Conservation (phyloP, 179 eudicot genomes). For the Heliamphora pulchella region DNA sequence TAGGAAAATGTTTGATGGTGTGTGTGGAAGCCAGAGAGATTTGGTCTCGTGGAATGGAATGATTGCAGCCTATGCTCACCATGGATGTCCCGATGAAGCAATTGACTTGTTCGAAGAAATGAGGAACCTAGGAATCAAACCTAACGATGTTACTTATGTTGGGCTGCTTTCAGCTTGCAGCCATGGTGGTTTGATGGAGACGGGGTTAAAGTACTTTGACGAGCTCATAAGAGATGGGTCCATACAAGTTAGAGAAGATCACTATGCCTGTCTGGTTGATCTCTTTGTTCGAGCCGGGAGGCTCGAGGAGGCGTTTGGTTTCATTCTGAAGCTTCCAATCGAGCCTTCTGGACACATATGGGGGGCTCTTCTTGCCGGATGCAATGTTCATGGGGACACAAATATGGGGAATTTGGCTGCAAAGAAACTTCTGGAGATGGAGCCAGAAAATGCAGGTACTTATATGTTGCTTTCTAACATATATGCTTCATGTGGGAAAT, state of each 20-base stretch:
- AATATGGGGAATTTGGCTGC: conserved; percentile 30
- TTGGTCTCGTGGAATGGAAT: conserved; percentile 38
- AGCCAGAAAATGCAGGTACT: conserved; percentile 28
- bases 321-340: conserved; percentile 20
- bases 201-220: conserved; percentile 32
- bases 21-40: conserved; percentile 18
- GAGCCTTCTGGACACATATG: conserved; percentile 26
- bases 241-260: conserved; percentile 26
- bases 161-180: conserved; percentile 39
- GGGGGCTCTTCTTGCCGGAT: conserved; percentile 41
- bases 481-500: conserved; percentile 30
- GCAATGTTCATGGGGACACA: conserved; percentile 29
- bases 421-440: conserved; percentile 27
- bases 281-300: conserved; percentile 38
- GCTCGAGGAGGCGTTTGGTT: conserved; percentile 33
- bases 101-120: conserved; percentile 32
- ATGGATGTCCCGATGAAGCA: conserved; percentile 34
- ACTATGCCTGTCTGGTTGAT: conserved; percentile 39
- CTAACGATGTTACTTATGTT: conserved; percentile 35
- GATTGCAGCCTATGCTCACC: conserved; percentile 40
- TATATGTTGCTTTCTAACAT: conserved; percentile 32
- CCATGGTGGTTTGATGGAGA: conserved; percentile 40
- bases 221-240: conserved; percentile 17
- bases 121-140: conserved; percentile 28
- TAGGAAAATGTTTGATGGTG: conserved; percentile 25